A percentile compares a stretch with the other conserved stretches of the same genome.
Conservation (phyloP, 208 protist species). For the Trichomonas gallinae region DNA sequence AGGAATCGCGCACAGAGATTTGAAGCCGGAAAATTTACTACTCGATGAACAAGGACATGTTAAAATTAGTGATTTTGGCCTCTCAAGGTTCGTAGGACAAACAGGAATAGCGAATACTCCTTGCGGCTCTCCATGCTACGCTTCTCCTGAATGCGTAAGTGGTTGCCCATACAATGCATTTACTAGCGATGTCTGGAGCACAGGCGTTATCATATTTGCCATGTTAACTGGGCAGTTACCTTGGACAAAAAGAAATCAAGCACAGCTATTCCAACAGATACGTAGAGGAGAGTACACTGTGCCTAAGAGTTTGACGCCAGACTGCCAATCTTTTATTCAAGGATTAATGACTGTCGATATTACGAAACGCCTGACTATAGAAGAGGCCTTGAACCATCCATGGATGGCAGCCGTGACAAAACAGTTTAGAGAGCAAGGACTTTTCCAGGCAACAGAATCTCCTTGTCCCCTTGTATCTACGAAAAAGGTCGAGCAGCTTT, state of each 20-base stretch:
- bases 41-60: background rate
- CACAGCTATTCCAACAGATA: slow-evolving; percentile 8
- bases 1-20: background rate
- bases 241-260: background rate
- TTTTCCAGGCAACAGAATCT: background rate
- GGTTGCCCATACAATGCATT: background rate
- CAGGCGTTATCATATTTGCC: background rate
- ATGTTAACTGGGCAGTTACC: background rate
- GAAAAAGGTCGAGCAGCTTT: background rate
- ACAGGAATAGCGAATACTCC: background rate
- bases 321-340: background rate
- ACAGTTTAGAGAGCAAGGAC: background rate
- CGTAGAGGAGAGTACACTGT: background rate
- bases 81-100: background rate
- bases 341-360: background rate
- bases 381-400: background rate
- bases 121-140: background rate
- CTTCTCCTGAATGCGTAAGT: background rate
- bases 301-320: background rate
- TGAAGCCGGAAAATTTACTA: slow-evolving; percentile 15
- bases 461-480: background rate
- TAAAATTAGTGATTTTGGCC: background rate
- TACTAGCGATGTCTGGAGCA: background rate
- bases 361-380: background rate
- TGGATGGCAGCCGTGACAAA: background rate